Percentiles rank a stretch among this genome's conserved stretches.
Conservation (phyloP, 345 rosid genomes). For the Theobroma cacao region DNA sequence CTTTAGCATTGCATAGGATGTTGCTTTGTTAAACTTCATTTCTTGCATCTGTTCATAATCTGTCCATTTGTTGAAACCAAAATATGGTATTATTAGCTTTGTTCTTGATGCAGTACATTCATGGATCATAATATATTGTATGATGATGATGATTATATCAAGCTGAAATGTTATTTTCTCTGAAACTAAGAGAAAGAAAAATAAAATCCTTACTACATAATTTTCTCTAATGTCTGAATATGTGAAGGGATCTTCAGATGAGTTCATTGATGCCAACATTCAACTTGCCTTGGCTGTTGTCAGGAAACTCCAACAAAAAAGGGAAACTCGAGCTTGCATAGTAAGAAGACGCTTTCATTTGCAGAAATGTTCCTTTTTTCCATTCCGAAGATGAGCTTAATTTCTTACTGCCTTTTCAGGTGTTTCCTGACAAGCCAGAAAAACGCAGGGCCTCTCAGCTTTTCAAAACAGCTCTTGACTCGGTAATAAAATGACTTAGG, state of each 20-base stretch:
- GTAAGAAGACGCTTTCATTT: slow-evolving; percentile 40
- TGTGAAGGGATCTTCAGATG: slow-evolving; percentile 96
- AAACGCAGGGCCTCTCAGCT: slow-evolving; percentile 72
- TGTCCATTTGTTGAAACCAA: not conserved
- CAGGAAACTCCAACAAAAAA: slow-evolving; percentile 72
- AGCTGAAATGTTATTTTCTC: not conserved
- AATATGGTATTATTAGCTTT: not conserved
- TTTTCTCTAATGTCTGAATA: slow-evolving; percentile 38
- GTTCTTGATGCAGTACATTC: not conserved
- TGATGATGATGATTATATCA: not conserved
- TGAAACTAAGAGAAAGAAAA: not conserved
- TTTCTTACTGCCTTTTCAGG: slow-evolving; percentile 38
- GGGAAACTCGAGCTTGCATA: slow-evolving; percentile 74
- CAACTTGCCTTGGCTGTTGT: slow-evolving; percentile 78
- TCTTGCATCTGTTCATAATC: not conserved
- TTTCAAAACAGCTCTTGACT: slow-evolving; percentile 76
- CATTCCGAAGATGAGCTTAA: slow-evolving; percentile 2
- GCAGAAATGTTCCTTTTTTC: slow-evolving; percentile 4
- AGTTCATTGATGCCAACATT: slow-evolving; percentile 89
- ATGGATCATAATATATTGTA: not conserved
- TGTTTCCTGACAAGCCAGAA: slow-evolving; percentile 90
- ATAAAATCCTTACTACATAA: slow-evolving; percentile 7
- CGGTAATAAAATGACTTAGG: slow-evolving; percentile 37
- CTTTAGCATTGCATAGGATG: not conserved
- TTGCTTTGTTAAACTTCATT: not conserved